phyloP scores from a whole-genome alignment of 345 rosid genomes.

The Murraya koenigii region DNA sequence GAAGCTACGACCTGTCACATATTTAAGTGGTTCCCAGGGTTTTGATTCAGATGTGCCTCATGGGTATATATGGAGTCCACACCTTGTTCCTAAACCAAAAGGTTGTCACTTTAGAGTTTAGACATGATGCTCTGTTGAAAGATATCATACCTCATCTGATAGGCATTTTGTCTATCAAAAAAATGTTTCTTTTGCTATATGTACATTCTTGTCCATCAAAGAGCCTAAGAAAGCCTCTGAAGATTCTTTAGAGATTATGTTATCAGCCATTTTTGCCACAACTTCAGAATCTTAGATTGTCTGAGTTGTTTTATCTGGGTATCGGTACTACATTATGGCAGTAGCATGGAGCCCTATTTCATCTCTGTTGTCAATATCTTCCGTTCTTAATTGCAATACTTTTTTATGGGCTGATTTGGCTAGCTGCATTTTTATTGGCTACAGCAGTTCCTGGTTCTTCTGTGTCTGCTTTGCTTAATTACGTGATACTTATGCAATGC shows the following conservation, averaged over 20 bases:
- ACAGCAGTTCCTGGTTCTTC: background rate
- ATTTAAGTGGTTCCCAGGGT: conserved; percentile 97
- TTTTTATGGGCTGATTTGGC: background rate
- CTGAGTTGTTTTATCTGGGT: background rate
- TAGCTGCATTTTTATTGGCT: background rate
- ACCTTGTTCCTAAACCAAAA: conserved; percentile 98
- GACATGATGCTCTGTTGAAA: background rate
- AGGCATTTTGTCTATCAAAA: background rate
- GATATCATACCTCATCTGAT: background rate
- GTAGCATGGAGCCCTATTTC: background rate
- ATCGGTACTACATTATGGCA: background rate
- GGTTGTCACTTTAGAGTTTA: conserved; percentile 38
- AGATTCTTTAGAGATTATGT: background rate
- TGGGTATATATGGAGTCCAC: conserved; percentile 99
- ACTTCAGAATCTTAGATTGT: background rate
- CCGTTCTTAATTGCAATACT: background rate
- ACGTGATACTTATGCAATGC: background rate
- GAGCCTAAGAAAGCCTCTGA: background rate
- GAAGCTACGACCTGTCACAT: conserved; percentile 93
- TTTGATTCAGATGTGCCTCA: conserved; percentile 82
- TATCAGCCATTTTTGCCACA: background rate
- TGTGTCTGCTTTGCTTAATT: background rate
- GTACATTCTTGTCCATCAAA: background rate
- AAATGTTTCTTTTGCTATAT: background rate
- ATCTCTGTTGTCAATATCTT: background rate